Evolutionary conservation across 2,329 filamentous ascomycete genomes (phyloP).

Genomic region (Microascus cirrosus): DNA sequence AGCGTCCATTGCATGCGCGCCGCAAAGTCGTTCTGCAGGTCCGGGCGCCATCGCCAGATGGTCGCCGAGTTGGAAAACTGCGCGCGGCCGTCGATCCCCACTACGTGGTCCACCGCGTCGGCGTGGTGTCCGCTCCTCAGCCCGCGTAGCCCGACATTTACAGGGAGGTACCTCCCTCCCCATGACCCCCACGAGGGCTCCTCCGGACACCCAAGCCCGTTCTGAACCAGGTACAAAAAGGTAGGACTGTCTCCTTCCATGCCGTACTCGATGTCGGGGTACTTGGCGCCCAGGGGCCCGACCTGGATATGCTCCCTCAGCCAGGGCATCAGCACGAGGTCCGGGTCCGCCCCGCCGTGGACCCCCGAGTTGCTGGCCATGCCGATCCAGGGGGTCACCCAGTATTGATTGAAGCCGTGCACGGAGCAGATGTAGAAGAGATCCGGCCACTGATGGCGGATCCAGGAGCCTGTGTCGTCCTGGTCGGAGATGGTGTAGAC

Average conservation of each 20-base stretch:
- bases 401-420: slow-evolving; percentile 45
- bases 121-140: slow-evolving; percentile 14
- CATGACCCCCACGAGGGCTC: slow-evolving; percentile 34
- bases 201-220: slow-evolving; percentile 32
- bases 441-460: slow-evolving; percentile 39
- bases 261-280: slow-evolving; percentile 36
- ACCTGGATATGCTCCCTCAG: slow-evolving; percentile 41
- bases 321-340: slow-evolving; percentile 29
- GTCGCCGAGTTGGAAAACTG: slow-evolving; percentile 29
- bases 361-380: no score
- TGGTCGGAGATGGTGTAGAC: slow-evolving; percentile 49
- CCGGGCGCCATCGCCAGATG: slow-evolving; percentile 28
- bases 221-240: slow-evolving; percentile 35
- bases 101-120: no score
- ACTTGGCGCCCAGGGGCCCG: slow-evolving; percentile 26
- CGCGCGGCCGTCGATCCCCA: no score
- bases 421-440: slow-evolving; percentile 44
- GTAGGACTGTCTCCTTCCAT: slow-evolving; percentile 42
- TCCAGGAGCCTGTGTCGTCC: slow-evolving; percentile 45
- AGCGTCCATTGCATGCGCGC: slow-evolving; percentile 27
- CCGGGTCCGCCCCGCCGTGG: slow-evolving; percentile 30
- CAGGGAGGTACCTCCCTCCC: slow-evolving; percentile 30
- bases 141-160: not conserved
- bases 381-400: slow-evolving; percentile 41
- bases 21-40: slow-evolving; percentile 29